Conservation (phyloP, 2,329 filamentous ascomycete genomes). For the Bimuria novae-zelandiae region DNA sequence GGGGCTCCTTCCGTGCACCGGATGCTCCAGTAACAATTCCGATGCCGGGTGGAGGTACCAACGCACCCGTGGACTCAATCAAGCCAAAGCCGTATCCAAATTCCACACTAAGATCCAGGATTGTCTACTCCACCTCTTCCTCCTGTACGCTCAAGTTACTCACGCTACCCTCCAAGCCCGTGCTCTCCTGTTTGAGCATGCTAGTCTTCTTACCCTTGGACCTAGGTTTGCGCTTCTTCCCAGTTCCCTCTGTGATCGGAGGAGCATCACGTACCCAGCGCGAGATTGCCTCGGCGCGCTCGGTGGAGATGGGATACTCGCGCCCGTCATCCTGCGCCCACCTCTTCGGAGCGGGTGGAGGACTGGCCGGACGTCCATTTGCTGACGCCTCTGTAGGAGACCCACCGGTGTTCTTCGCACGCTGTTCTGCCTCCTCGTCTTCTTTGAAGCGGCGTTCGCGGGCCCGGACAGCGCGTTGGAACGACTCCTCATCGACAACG, state of each 20-base stretch:
- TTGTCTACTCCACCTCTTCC: constrained; percentile 18
- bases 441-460: constrained; percentile 61
- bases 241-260: constrained; percentile 38
- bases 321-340: constrained; percentile 69
- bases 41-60: too few relatives aligned
- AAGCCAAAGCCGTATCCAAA: constrained; percentile 5
- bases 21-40: too few relatives aligned
- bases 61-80: background rate
- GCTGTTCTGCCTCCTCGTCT: constrained; percentile 56
- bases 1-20: too few relatives aligned
- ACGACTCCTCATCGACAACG: constrained; percentile 68
- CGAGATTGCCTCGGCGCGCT: constrained; percentile 70
- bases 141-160: constrained; percentile 25
- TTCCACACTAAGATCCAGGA: background rate
- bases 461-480: constrained; percentile 66
- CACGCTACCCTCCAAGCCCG: constrained; percentile 25
- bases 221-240: constrained; percentile 42
- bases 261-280: constrained; percentile 66
- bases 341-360: constrained; percentile 52
- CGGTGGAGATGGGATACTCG: constrained; percentile 72
- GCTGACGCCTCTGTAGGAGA: background rate
- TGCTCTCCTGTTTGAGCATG: constrained; percentile 6
- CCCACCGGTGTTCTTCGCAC: constrained; percentile 8
- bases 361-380: constrained; percentile 1
- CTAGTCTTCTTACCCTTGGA: constrained; percentile 28